These are phyloP conservation scores for Arthroderma uncinatum DNA, from an alignment of 2,329 filamentous ascomycete genomes.

Conservation along the genomic window DNA sequence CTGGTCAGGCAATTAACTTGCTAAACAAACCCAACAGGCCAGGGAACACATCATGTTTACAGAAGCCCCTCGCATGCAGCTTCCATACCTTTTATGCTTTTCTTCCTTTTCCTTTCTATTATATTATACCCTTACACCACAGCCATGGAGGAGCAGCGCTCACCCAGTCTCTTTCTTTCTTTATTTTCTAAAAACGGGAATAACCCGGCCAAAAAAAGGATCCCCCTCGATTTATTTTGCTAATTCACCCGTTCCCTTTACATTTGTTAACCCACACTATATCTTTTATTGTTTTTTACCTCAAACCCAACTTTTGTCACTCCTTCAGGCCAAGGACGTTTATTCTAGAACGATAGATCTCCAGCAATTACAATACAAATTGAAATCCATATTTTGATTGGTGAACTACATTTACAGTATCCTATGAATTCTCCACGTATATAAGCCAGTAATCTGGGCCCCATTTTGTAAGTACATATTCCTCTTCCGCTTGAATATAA, in stretches of 20 bases:
- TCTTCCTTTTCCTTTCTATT: background rate
- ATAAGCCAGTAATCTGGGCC: no score
- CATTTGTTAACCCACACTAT: background rate
- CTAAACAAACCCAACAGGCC: background rate
- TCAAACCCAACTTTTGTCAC: background rate
- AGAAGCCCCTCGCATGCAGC: no score
- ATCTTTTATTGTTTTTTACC: background rate
- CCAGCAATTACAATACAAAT: background rate
- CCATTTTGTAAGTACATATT: no score
- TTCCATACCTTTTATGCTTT: background rate
- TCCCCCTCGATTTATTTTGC: no score
- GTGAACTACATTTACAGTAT: background rate
- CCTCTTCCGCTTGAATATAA: no score
- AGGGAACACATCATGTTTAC: no score
- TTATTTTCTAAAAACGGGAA: no score
- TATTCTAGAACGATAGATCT: background rate
- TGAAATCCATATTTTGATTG: background rate
- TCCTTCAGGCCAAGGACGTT: background rate
- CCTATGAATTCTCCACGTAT: background rate
- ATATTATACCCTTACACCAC: background rate
- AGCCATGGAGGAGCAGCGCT: background rate
- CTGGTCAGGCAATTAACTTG: background rate
- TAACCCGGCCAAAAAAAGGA: no score
- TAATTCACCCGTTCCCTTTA: no score
- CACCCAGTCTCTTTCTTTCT: no score